These are phyloP conservation scores for Omphalea diandra DNA, from an alignment of 441 rosid species.

Conservation along the genomic window DNA sequence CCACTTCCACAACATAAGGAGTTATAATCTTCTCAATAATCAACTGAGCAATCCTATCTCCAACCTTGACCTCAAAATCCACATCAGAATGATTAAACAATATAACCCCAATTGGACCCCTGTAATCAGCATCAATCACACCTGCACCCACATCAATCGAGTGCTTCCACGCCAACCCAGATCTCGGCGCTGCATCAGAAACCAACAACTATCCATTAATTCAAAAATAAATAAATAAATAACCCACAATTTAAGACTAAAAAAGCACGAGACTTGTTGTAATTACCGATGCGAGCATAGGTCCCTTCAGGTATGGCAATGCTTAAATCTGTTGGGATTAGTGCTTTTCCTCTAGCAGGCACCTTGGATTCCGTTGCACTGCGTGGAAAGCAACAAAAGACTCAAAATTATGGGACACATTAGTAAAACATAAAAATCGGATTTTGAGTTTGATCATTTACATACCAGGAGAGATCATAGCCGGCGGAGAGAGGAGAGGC, in stretches of 20 bases:
- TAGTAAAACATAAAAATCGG: neutral
- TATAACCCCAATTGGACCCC: slow-evolving; percentile 75
- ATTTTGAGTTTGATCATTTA: too few species aligned
- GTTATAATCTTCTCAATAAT: slow-evolving; percentile 66
- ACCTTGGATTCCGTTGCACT: slow-evolving; percentile 61
- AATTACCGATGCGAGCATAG: slow-evolving; percentile 84
- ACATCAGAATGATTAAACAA: slow-evolving; percentile 67
- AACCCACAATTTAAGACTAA: too few species aligned
- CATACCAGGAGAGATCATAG: slow-evolving; percentile 74
- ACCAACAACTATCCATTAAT: neutral
- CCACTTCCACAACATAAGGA: slow-evolving; percentile 63
- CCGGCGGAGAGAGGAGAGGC: slow-evolving; percentile 82
- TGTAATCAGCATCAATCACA: slow-evolving; percentile 73
- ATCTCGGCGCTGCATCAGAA: slow-evolving; percentile 55
- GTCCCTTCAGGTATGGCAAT: slow-evolving; percentile 74
- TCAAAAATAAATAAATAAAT: too few species aligned
- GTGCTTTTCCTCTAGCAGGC: slow-evolving; percentile 80
- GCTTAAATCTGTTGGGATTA: slow-evolving; percentile 75
- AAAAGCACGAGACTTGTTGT: too few species aligned
- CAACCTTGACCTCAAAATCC: slow-evolving; percentile 61
- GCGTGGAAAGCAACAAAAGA: neutral
- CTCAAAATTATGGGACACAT: neutral
- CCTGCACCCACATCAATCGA: slow-evolving; percentile 89
- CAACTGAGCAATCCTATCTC: slow-evolving; percentile 74
- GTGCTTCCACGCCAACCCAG: slow-evolving; percentile 79